Conservation (phyloP, 306 rosid species). For the Rubus parviflorus region DNA sequence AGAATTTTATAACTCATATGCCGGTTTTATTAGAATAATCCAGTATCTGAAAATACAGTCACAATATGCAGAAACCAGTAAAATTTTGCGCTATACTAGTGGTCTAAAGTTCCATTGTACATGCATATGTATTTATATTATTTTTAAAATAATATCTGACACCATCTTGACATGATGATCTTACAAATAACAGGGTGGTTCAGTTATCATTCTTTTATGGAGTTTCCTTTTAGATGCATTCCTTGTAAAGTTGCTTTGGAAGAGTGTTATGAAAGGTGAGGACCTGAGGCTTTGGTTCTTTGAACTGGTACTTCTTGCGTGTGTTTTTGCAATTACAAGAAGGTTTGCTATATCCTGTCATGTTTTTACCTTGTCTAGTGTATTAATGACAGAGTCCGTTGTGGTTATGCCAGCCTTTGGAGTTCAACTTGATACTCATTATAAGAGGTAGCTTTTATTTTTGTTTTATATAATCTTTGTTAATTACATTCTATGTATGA, state of each 20-base stretch:
- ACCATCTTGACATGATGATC: conserved; percentile 8
- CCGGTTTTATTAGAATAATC: not conserved
- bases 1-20: not conserved
- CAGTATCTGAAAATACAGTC: not conserved
- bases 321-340: not conserved
- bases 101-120: not conserved
- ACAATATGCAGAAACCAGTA: not conserved
- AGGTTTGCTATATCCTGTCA: not conserved
- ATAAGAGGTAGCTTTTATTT: conserved; percentile 48
- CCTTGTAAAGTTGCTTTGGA: conserved; percentile 60
- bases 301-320: conserved; percentile 16
- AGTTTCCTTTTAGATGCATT: conserved; percentile 52
- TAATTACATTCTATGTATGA: not conserved
- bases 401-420: conserved; percentile 90
- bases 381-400: conserved; percentile 64
- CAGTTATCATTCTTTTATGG: conserved; percentile 50
- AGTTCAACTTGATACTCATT: conserved; percentile 87
- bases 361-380: not conserved
- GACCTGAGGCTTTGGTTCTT: conserved; percentile 22
- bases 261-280: conserved; percentile 70
- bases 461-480: not conserved
- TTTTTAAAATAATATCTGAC: not conserved
- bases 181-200: conserved; percentile 48
- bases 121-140: not conserved
- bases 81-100: not conserved